Base-by-base conservation (phyloP, 1,284 basidiomycete genomes). In the Ceratobasidium sp. region DNA sequence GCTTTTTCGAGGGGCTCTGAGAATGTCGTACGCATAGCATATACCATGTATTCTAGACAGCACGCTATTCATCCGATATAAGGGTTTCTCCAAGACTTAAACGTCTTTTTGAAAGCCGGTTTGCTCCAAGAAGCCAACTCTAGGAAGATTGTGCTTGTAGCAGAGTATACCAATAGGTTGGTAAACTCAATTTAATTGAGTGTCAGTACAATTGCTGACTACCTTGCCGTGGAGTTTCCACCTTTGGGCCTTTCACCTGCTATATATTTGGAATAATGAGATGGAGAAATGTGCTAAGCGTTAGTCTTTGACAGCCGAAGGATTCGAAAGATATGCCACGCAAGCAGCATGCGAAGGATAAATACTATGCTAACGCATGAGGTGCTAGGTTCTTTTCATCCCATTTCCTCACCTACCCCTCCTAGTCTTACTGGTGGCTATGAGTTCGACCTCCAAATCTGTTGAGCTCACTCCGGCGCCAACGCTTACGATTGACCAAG, bases 1-100 rank as follows among this genome's bases (percentile, higher is more conserved):
- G 71, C 52, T 75, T 75, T 44, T 75, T 75, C 28, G 71, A 75
- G 38, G 71, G 71, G 28, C 61, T 75, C 28, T 75, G 65, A 46
- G 28, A 28, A 28, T 26, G 13, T 40, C 38, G 59, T 62, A 62
- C 38, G 13, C 42, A 42, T 42, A 20, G 42, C 44, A 59, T 46
- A 38, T 48, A 61, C n/a, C 44, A 12, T 75, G 71, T 75, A 75
- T 65, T 75, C 42, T 75, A 75, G 61, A 75, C 61, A 73, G 13
- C 17, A 26, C 44, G n/a, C 44, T 59, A 73, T 73, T 61, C 40
- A 73, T 73, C 59, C 59, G 59, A 62, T 6, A 10, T 4, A 38
- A 62, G 59, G 33, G 9, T 42, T 62, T 62, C 38, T 28, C 26
- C 26, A 10, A 23, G 10, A 57, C n/a, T 33, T 33, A 4, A 33